Evolutionary conservation across 345 rosid genomes (phyloP).

Genomic region (Linum tenue): DNA sequence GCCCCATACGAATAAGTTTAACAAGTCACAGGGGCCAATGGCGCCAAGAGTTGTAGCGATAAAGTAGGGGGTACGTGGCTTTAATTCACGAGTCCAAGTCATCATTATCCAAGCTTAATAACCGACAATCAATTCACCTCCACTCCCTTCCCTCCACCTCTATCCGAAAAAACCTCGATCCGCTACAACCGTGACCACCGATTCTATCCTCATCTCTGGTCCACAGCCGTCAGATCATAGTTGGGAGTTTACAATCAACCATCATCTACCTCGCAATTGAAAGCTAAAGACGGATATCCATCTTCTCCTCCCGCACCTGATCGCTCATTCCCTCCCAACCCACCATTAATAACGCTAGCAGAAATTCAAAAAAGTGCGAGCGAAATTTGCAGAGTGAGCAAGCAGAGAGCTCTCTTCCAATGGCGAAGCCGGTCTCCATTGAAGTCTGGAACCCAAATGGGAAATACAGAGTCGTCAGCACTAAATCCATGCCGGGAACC

Average conservation of each 20-base stretch:
- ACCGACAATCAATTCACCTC: neutral
- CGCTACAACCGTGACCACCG: too few species aligned
- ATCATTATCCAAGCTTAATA: slow-evolving; percentile 20
- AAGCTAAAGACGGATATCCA: too few species aligned
- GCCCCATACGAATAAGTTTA: too few species aligned
- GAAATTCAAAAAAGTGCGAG: slow-evolving; percentile 1
- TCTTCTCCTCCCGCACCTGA: too few species aligned
- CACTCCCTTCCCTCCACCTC: neutral
- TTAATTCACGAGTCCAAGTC: slow-evolving; percentile 11
- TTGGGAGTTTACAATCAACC: too few species aligned
- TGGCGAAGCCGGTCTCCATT: slow-evolving; percentile 86
- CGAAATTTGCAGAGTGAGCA: neutral
- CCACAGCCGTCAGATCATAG: too few species aligned
- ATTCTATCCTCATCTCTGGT: too few species aligned
- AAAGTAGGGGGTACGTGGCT: slow-evolving; percentile 23
- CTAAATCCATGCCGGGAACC: slow-evolving; percentile 95
- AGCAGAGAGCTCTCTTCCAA: slow-evolving; percentile 13
- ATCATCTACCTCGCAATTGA: too few species aligned
- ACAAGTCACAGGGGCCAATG: too few species aligned
- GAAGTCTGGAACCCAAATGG: slow-evolving; percentile 95
- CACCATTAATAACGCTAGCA: neutral
- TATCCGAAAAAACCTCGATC: neutral
- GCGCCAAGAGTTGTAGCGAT: slow-evolving; percentile 11
- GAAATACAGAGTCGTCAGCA: slow-evolving; percentile 85
- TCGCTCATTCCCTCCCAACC: too few species aligned